phyloP scores from a whole-genome alignment of 768 basidiomycete genomes.

The Amanita polypyramis region DNA sequence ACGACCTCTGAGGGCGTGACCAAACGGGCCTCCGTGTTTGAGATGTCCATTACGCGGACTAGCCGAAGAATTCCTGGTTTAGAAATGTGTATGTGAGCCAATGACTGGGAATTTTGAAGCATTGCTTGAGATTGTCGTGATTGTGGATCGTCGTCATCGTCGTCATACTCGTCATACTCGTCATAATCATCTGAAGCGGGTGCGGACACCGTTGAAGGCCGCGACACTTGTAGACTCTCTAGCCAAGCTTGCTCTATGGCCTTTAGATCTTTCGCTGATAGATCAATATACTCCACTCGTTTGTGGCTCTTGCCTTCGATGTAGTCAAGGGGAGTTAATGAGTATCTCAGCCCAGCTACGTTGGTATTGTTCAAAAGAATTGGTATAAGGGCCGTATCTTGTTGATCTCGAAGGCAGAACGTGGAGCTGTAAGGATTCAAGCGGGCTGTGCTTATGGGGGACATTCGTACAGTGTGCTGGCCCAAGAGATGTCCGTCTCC shows the following conservation, averaged over 20 bases:
- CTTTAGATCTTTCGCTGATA: slow-evolving; percentile 56
- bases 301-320: slow-evolving; percentile 25
- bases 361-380: slow-evolving; percentile 85
- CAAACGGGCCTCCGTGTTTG: slow-evolving; percentile 67
- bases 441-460: slow-evolving; percentile 87
- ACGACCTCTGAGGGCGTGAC: slow-evolving; percentile 50
- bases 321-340: slow-evolving; percentile 54
- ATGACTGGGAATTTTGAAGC: slow-evolving; percentile 65
- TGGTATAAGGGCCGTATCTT: slow-evolving; percentile 58
- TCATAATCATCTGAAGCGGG: slow-evolving; percentile 42
- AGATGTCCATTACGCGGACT: slow-evolving; percentile 61
- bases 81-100: slow-evolving; percentile 61
- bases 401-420: slow-evolving; percentile 57
- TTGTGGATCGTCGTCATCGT: slow-evolving; percentile 43
- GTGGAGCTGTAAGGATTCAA: slow-evolving; percentile 68
- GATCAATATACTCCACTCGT: slow-evolving; percentile 43
- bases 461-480: slow-evolving; percentile 86
- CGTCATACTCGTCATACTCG: slow-evolving; percentile 67
- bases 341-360: slow-evolving; percentile 63
- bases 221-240: slow-evolving; percentile 37
- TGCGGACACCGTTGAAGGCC: slow-evolving; percentile 21
- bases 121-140: slow-evolving; percentile 23
- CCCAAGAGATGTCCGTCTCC: slow-evolving; percentile 63
- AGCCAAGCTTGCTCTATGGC: slow-evolving; percentile 50
- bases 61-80: slow-evolving; percentile 70